Base-by-base conservation (phyloP, 805 yeast species). In the Kodamaea jinghongensis region DNA sequence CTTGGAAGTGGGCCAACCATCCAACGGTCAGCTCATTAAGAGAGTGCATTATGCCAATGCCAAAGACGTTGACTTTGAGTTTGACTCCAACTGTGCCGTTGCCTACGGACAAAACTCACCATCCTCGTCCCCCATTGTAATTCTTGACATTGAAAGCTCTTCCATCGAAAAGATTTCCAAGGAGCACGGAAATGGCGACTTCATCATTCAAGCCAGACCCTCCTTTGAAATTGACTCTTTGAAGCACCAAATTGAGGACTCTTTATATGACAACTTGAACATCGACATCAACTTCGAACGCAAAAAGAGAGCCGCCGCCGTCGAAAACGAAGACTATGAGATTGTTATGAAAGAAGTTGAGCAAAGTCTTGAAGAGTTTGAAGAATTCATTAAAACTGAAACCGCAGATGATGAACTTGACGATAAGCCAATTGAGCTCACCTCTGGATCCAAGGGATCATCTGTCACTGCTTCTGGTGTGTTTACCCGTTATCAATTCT, bases 401-500 rank as follows among this genome's bases (percentile, higher is more conserved):
- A 54, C 58, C 8, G 56, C 54, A 31, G 63, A 60, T 39, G 63
- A 54, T 28, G 57, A 52, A 26, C 20, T 30, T 34, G 48, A 39
- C 6, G 60, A 60, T 22, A 42, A 52, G 6, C 46, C 57, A 25
- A 45, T 28, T 28, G 20, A 17, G 14, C 23, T 16, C 27, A 9
- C 31, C 35, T 22, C 6, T 31, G 14, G 31, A 9, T 8, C 20
- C 13, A 33, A 33, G 37, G 33, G 25, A 20, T 17, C 15, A 5
- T 6, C 30, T n/a, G 33, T 26, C 12, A 8, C 12, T 22, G 36
- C 49, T 38, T 61, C 68, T 9, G 73, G 73, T 40, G 61, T 85
- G 41, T 83, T 86, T 60, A 75, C 78, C 42, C 68, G 73, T 44
- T 86, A 85, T 61, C 76, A 75, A 52, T 83, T 79, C 58, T 85